Percentiles rank a stretch among this genome's conserved stretches.
Conservation (phyloP, 306 rosid genomes). For the Cicer chorassanicum region DNA sequence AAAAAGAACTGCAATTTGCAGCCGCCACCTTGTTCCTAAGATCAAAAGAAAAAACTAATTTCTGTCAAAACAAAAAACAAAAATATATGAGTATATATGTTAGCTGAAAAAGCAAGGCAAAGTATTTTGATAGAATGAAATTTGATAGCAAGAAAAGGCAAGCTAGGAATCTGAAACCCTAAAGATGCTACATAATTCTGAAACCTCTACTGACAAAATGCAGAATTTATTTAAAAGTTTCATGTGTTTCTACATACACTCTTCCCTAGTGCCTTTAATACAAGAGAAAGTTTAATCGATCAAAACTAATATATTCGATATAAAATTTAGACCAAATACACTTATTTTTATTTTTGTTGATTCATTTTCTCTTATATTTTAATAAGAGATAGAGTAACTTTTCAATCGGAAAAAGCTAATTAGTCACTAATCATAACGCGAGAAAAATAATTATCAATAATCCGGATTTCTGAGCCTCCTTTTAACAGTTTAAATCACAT, state of each 20-base stretch:
- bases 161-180: constrained; percentile 39
- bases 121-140: background rate
- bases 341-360: too few species aligned
- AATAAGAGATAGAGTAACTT: background rate
- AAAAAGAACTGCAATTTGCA: background rate
- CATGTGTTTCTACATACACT: constrained; percentile 26
- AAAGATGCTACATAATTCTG: constrained; percentile 34
- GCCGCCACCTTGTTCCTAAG: background rate
- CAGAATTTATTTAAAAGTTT: constrained; percentile 20
- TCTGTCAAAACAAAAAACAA: too few species aligned
- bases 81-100: background rate
- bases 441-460: background rate
- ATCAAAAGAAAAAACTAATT: background rate
- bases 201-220: constrained; percentile 40
- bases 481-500: background rate
- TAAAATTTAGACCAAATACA: background rate
- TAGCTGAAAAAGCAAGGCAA: constrained; percentile 3
- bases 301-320: too few species aligned
- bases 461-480: constrained; percentile 17
- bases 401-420: constrained; percentile 18
- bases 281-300: too few species aligned
- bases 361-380: too few species aligned
- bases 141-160: constrained; percentile 16
- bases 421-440: constrained; percentile 34
- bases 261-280: too few species aligned